Base-by-base conservation (phyloP, 2,329 filamentous ascomycete species). In the Scopulariopsis brevicaulis region DNA sequence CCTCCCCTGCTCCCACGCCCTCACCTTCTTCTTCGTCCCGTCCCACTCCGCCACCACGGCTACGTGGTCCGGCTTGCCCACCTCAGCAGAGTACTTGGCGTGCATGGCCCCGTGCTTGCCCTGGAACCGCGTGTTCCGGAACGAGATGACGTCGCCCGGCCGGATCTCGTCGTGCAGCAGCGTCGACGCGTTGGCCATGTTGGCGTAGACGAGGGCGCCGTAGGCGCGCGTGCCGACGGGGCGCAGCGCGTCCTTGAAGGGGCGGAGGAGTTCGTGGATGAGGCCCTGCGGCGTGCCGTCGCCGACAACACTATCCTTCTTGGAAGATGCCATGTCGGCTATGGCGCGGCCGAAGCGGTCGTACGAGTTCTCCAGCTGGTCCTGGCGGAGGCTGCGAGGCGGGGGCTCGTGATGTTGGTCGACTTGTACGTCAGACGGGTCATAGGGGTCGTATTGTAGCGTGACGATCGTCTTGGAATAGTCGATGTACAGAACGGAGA, bases 81-180 rank as follows among this genome's bases (percentile, higher is more conserved):
- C 89, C 64, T 99, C 94, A 56, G 84, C 77, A 54, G 80, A 86
- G 71, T 99, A 99, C 71, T 96, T 97, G 63, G 89, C 87, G 69
- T 97, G 92, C 88, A 99, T 92, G 4, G 91, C 82, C 1, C 94
- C 94, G 64, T 93, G 90, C 71, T 96, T 96, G 60, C 94, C 94
- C 71, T 96, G 90, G 74, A 99, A 96, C 63, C 86, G 89, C 46
- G 92, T 89, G 65, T 96, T 96, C 64, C 94, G 89, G 67, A 99
- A 86, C 18, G 87, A 92, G 59, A 99, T 83, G 62, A 99, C 91
- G 67, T 99, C 94, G 55, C 94, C 94, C 0, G 90, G 80, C 0
- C 94, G 85, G 64, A 99, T 99, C 73, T 96, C 90, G 67, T 97
- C 94, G 65, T 88, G 86, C 65, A 95, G 89, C 66, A 89, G 85